Percentiles rank a stretch among this genome's conserved stretches.
phyloP scores from a whole-genome alignment of 164 flowering plant species.

The Chloranthus sessilifolius region DNA sequence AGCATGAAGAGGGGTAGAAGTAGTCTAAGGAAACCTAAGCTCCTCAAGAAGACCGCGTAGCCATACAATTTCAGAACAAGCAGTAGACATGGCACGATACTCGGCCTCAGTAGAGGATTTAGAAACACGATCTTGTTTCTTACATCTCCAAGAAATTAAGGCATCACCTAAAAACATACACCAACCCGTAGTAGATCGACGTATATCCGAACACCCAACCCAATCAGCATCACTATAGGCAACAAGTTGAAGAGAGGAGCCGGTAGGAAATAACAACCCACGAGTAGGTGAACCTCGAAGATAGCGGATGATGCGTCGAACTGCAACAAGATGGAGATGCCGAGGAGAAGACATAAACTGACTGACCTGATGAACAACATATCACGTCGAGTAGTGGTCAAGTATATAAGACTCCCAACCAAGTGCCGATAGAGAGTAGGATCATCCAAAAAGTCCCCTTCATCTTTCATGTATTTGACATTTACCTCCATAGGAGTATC shows the following conservation, averaged over 20 bases:
- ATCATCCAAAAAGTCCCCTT: not conserved
- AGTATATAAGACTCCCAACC: slow-evolving; percentile 7
- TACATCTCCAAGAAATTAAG: too few species aligned
- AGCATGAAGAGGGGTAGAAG: too few species aligned
- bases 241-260: not conserved
- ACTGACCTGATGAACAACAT: slow-evolving; percentile 4
- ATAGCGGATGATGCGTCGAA: not conserved
- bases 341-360: slow-evolving; percentile 6
- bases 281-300: too few species aligned
- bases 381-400: slow-evolving; percentile 4
- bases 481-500: too few species aligned
- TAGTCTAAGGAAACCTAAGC: too few species aligned
- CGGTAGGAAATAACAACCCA: not conserved
- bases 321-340: not conserved
- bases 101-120: too few species aligned
- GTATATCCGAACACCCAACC: too few species aligned
- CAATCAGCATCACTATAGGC: not conserved
- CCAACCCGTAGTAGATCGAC: slow-evolving; percentile 8
- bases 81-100: too few species aligned
- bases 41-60: too few species aligned
- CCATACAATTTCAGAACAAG: too few species aligned
- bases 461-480: too few species aligned
- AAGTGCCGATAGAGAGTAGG: slow-evolving; percentile 3
- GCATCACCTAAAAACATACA: slow-evolving; percentile 4
- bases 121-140: too few species aligned